These are phyloP conservation scores for Stellera chamaejasme DNA, from an alignment of 345 rosid species.

Conservation along the genomic window DNA sequence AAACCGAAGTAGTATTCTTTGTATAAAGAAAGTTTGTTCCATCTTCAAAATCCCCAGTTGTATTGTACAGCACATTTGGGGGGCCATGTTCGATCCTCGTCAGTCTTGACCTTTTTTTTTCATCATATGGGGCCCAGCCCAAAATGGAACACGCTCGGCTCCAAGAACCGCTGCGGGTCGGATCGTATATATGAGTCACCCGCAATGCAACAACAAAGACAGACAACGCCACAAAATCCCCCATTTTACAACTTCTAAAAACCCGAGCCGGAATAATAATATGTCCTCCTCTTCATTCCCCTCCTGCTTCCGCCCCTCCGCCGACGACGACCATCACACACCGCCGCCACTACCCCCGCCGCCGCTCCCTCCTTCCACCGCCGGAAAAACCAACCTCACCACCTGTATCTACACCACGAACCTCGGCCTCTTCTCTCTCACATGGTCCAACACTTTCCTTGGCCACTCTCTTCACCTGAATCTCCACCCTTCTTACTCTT, in stretches of 20 bases:
- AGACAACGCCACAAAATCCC: conserved; percentile 6
- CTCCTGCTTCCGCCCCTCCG: conserved; percentile 40
- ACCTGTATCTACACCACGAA: conserved; percentile 72
- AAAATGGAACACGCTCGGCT: too few species aligned
- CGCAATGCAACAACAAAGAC: not conserved
- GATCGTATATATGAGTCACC: not conserved
- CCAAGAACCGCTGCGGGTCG: not conserved
- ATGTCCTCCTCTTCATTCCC: conserved; percentile 50
- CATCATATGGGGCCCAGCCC: not conserved
- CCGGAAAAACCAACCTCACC: conserved; percentile 48
- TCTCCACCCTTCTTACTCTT: conserved; percentile 40
- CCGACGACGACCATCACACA: conserved; percentile 11
- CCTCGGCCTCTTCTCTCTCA: conserved; percentile 72
- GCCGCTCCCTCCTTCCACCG: conserved; percentile 19
- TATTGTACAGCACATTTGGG: too few species aligned
- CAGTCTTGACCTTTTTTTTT: too few species aligned
- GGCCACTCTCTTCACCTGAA: conserved; percentile 79
- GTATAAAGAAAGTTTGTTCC: too few species aligned
- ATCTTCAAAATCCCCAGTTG: too few species aligned
- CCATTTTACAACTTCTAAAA: not conserved
- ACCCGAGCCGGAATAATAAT: conserved; percentile 13
- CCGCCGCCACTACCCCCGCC: conserved; percentile 19
- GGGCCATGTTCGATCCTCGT: too few species aligned
- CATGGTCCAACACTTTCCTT: conserved; percentile 70
- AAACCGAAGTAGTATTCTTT: too few species aligned